Percentiles rank a stretch among this genome's conserved stretches.
phyloP scores from a whole-genome alignment of 352 stramenopile species.

The Phytophthora hibernalis region DNA sequence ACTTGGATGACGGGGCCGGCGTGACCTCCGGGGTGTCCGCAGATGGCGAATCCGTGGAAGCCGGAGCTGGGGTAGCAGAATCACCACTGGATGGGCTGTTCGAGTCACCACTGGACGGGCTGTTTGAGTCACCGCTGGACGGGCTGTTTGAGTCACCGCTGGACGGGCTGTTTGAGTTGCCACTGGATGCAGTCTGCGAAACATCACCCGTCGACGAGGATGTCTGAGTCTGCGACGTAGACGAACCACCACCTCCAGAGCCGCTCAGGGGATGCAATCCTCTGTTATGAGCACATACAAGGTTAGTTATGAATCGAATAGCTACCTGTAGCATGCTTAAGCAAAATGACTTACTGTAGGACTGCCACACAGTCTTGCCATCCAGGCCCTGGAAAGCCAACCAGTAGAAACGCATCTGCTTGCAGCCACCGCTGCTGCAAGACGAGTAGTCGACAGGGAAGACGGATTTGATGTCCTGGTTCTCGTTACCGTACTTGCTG shows the following conservation, averaged over 20 bases:
- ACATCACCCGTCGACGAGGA: conserved; percentile 19
- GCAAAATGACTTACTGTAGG: conserved; percentile 44
- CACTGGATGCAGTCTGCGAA: conserved; percentile 12
- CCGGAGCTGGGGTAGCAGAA: conserved; percentile 13
- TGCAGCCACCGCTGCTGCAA: conserved; percentile 39
- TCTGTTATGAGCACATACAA: conserved; percentile 22
- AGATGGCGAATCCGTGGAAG: conserved; percentile 8
- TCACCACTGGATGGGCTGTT: conserved; percentile 14
- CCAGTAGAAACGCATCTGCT: conserved; percentile 53
- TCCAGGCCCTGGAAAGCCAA: conserved; percentile 48
- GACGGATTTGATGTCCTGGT: conserved; percentile 49
- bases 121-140: conserved; percentile 17
- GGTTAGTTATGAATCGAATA: conserved; percentile 2
- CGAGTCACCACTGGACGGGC: conserved; percentile 15
- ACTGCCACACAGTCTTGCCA: conserved; percentile 50
- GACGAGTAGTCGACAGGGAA: conserved; percentile 53
- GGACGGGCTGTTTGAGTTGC: conserved; percentile 11
- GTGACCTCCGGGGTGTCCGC: conserved; percentile 30
- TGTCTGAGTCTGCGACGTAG: conserved; percentile 15
- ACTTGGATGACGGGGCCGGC: conserved; percentile 34
- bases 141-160: conserved; percentile 17
- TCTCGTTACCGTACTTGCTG: conserved; percentile 39
- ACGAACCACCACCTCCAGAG: conserved; percentile 26
- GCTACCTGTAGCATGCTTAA: background rate
- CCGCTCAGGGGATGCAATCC: conserved; percentile 46